phyloP scores from a whole-genome alignment of 805 yeast species.

The Cephaloascus albidus region DNA sequence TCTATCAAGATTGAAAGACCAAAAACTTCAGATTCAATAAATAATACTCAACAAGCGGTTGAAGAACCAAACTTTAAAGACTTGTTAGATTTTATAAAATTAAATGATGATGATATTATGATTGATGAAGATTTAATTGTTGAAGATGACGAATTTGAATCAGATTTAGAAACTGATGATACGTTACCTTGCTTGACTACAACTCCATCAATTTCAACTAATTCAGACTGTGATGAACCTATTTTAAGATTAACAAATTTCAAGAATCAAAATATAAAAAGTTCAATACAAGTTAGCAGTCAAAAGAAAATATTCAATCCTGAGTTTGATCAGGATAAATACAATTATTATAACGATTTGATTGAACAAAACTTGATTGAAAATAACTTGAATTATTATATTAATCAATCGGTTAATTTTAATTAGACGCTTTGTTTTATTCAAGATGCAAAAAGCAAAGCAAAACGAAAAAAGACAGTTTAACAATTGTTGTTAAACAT shows the following conservation, averaged over 20 bases:
- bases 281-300: no score
- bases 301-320: background rate
- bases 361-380: constrained; percentile 11
- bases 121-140: no score
- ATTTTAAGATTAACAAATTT: no score
- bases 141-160: background rate
- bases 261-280: no score
- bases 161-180: background rate
- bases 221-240: background rate
- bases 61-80: background rate
- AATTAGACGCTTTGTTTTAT: no score
- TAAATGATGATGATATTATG: background rate
- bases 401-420: background rate
- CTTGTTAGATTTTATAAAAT: no score
- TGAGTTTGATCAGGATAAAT: constrained; percentile 6
- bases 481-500: no score
- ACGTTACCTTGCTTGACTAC: background rate
- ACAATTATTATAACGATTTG: constrained; percentile 13
- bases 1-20: background rate
- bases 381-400: constrained; percentile 11
- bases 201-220: background rate
- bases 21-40: background rate
- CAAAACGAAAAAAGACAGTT: no score
- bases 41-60: background rate
- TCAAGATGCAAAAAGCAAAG: no score